Percentiles rank a stretch among this genome's conserved stretches.
Conservation (phyloP, 2,329 filamentous ascomycete genomes). For the Phaeosphaeriaceae sp. region DNA sequence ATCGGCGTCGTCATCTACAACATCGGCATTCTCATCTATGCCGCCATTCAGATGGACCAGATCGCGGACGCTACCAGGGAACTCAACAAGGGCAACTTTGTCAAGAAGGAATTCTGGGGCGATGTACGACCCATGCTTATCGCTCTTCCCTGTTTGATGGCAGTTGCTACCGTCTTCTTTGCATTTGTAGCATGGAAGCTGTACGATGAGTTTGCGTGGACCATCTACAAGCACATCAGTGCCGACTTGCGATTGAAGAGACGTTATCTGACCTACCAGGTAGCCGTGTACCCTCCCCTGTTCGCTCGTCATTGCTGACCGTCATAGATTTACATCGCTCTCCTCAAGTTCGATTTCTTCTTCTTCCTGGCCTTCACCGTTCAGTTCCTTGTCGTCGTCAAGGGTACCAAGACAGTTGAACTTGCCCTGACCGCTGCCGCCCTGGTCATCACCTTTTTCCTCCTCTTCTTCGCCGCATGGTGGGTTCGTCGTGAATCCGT, state of each 20-base stretch:
- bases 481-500: conserved; percentile 86
- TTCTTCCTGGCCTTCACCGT: conserved; percentile 99
- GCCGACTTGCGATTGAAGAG: conserved; percentile 97
- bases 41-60: conserved; percentile 90
- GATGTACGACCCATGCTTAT: conserved; percentile 78
- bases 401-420: conserved; percentile 70
- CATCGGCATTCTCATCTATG: conserved; percentile 88
- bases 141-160: conserved; percentile 84
- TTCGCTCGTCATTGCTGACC: conserved; percentile 14
- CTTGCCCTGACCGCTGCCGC: conserved; percentile 87
- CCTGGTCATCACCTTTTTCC: conserved; percentile 87
- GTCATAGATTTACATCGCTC: conserved; percentile 88
- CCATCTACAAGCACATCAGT: conserved; percentile 98
- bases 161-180: conserved; percentile 74
- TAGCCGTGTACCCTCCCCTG: conserved; percentile 51
- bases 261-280: conserved; percentile 95
- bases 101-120: conserved; percentile 67
- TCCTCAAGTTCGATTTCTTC: conserved; percentile 99
- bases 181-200: conserved; percentile 87
- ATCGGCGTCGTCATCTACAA: conserved; percentile 96
- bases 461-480: conserved; percentile 83
- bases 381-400: conserved; percentile 93
- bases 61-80: conserved; percentile 74
- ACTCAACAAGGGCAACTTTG: conserved; percentile 56
- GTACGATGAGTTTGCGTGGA: conserved; percentile 98